Conservation (phyloP, 257 asterid species). For the Euphrasia confusa region DNA sequence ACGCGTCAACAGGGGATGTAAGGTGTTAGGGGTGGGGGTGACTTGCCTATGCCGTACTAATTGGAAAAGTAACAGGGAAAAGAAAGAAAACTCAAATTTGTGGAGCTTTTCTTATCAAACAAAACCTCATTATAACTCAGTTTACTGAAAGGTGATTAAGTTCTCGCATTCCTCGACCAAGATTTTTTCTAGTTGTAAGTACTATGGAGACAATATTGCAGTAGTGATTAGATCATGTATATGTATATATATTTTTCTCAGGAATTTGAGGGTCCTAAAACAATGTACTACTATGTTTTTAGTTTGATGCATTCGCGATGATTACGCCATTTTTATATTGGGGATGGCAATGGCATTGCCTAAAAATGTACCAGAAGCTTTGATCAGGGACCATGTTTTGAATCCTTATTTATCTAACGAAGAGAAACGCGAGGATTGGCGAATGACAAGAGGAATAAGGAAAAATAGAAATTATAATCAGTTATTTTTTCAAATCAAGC, state of each 20-base stretch:
- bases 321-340: background rate
- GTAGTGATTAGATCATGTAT: background rate
- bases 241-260: background rate
- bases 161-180: too few species aligned
- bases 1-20: too few species aligned
- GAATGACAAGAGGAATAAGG: conserved; percentile 1
- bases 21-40: too few species aligned
- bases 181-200: too few species aligned
- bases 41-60: too few species aligned
- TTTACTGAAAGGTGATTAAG: background rate
- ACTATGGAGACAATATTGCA: too few species aligned
- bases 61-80: too few species aligned
- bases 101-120: background rate
- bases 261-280: background rate
- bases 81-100: too few species aligned
- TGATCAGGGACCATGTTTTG: conserved; percentile 10
- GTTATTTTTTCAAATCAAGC: conserved; percentile 6
- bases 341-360: background rate
- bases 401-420: conserved; percentile 8
- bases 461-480: background rate
- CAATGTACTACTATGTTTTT: too few species aligned
- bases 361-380: background rate
- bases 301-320: background rate
- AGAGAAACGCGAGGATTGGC: background rate
- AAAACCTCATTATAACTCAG: conserved; percentile 18